Conservation (phyloP, 257 asterid genomes). For the Jacaranda mimosifolia region DNA sequence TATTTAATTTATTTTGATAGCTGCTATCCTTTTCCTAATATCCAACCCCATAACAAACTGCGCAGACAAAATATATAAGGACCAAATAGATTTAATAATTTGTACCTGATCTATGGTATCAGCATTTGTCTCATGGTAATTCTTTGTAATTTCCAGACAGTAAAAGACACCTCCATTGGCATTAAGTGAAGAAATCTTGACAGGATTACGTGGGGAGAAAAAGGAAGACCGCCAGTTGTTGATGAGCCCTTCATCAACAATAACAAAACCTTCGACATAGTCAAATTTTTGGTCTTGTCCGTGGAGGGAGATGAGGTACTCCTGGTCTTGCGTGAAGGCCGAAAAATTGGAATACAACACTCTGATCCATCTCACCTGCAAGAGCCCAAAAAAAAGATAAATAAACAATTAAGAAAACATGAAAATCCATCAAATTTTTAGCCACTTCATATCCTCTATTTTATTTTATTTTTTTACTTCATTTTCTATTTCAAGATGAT, state of each 20-base stretch:
- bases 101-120: constrained; percentile 60
- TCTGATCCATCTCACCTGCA: constrained; percentile 86
- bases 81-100: no score
- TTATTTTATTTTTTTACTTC: no score
- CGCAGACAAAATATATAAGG: background rate
- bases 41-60: background rate
- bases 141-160: constrained; percentile 77
- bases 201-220: constrained; percentile 74
- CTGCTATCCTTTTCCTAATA: background rate
- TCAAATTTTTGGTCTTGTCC: constrained; percentile 58
- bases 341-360: constrained; percentile 73
- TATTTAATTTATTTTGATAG: background rate
- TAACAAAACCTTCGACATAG: constrained; percentile 86
- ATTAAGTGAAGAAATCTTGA: constrained; percentile 64
- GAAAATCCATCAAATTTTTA: background rate
- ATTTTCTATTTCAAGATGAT: no score
- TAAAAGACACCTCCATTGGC: constrained; percentile 70
- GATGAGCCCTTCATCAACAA: constrained; percentile 73
- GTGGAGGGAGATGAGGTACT: constrained; percentile 67
- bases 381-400: background rate
- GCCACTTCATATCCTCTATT: no score
- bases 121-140: constrained; percentile 53
- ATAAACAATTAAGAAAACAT: background rate
- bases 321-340: constrained; percentile 76
- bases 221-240: constrained; percentile 91